A percentile compares a stretch with the other conserved stretches of the same genome.
phyloP scores from a whole-genome alignment of 2,329 filamentous ascomycete species.

The Amesomyces nigricolor region DNA sequence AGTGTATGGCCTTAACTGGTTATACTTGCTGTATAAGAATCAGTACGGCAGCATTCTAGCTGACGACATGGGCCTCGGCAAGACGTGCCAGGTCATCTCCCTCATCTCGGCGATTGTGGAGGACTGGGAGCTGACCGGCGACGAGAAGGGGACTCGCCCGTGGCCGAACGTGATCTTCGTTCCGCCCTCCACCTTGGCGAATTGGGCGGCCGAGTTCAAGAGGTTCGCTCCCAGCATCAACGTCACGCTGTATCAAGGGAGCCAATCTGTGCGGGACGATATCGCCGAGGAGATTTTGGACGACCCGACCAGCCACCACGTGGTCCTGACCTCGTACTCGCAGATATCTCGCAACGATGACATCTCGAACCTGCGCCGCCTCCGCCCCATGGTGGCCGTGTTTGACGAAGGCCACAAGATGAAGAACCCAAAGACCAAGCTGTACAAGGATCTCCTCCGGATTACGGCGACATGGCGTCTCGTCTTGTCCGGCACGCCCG shows the following conservation, averaged over 20 bases:
- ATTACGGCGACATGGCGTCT: conserved; percentile 80
- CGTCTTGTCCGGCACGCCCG: conserved; percentile 81
- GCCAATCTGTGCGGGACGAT: conserved; percentile 58
- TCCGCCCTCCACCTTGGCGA: conserved; percentile 88
- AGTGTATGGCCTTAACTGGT: conserved; percentile 90
- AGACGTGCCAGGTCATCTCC: conserved; percentile 94
- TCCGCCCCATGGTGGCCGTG: conserved; percentile 54
- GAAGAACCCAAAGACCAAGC: conserved; percentile 78
- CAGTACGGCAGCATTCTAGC: conserved; percentile 84
- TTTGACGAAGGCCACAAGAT: conserved; percentile 94
- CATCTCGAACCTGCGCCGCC: conserved; percentile 43
- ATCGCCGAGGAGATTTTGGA: conserved; percentile 63
- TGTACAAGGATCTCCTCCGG: conserved; percentile 71
- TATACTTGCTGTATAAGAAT: conserved; percentile 74
- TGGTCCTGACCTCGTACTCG: conserved; percentile 55
- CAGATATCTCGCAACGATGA: conserved; percentile 52
- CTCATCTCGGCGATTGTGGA: conserved; percentile 81
- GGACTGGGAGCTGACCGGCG: conserved; percentile 40
- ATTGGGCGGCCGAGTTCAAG: conserved; percentile 88
- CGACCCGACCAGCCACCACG: conserved; percentile 58
- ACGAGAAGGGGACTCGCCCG: conserved; percentile 35
- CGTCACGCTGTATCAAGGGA: conserved; percentile 66
- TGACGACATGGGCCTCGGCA: conserved; percentile 95
- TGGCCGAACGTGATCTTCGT: conserved; percentile 83
- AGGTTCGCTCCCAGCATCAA: conserved; percentile 74